These are phyloP conservation scores for Lentinula novae-zelandiae DNA, from an alignment of 1,284 basidiomycete genomes.

Conservation along the genomic window DNA sequence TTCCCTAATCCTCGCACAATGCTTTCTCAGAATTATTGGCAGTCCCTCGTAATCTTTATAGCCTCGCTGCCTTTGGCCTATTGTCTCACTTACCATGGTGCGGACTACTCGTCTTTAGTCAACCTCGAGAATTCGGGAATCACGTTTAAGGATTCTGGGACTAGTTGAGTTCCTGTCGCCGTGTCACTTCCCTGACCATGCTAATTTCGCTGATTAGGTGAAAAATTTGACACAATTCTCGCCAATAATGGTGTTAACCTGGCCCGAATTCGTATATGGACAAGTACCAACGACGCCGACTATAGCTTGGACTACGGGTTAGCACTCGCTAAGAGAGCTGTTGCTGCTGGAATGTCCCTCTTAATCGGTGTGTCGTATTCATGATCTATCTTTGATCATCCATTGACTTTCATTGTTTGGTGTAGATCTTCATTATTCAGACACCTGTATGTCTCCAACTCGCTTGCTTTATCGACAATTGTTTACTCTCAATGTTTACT, in stretches of 20 bases:
- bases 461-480: not conserved
- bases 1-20: not conserved
- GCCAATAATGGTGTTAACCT: constrained; percentile 51
- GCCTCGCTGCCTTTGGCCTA: not conserved
- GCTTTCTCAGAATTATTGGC: not conserved
- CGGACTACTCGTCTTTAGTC: constrained; percentile 57
- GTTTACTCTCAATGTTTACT: not conserved
- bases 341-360: constrained; percentile 52
- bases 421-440: constrained; percentile 57
- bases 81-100: constrained; percentile 45
- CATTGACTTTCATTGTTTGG: not conserved
- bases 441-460: constrained; percentile 43
- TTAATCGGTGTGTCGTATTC: constrained; percentile 56
- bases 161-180: constrained; percentile 15
- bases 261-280: constrained; percentile 63
- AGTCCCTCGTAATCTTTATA: not conserved
- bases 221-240: constrained; percentile 49
- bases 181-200: not conserved
- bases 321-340: constrained; percentile 51
- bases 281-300: constrained; percentile 41
- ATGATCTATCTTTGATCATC: not conserved
- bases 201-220: not conserved
- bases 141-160: constrained; percentile 43
- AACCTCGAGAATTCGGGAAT: constrained; percentile 50
- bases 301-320: constrained; percentile 55